Conservation (phyloP, 805 yeast species). For the Maudiozyma serrabonitensis region DNA sequence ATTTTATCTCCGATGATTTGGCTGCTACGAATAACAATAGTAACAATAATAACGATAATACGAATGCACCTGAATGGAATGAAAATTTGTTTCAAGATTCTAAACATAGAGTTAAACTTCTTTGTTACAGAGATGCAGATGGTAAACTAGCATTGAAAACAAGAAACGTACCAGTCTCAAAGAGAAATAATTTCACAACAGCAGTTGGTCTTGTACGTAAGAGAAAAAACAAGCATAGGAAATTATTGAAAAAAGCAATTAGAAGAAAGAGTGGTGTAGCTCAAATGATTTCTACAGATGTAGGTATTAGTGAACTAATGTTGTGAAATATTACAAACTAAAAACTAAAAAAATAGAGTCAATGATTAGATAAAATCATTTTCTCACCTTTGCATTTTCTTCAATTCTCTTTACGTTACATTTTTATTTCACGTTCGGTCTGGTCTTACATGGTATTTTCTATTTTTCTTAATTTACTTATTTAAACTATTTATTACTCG, state of each 20-base stretch:
- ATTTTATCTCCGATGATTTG: constrained; percentile 12
- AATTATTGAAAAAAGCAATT: constrained; percentile 13
- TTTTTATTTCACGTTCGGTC: too few relatives aligned
- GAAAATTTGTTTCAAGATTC: constrained; percentile 4
- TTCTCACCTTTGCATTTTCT: not conserved
- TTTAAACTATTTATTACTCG: too few relatives aligned
- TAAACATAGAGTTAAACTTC: constrained; percentile 17
- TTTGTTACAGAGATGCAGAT: constrained; percentile 24
- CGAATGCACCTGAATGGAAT: constrained; percentile 1
- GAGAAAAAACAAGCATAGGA: constrained; percentile 4
- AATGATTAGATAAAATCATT: not conserved
- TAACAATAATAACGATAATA: not conserved
- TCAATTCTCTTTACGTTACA: too few relatives aligned
- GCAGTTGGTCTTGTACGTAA: constrained; percentile 8
- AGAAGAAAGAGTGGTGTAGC: constrained; percentile 28
- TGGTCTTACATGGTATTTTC: too few relatives aligned
- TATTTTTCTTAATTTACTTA: too few relatives aligned
- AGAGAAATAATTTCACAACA: not conserved
- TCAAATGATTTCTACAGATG: constrained; percentile 28
- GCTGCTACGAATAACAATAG: not conserved
- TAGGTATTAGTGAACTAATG: constrained; percentile 29
- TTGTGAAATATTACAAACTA: constrained; percentile 9
- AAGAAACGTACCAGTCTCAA: constrained; percentile 2
- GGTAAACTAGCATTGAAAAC: constrained; percentile 24
- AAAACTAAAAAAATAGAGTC: not conserved